Percentiles rank a stretch among this genome's conserved stretches.
phyloP scores from a whole-genome alignment of 352 stramenopile genomes.

The Globisporangium okanoganense region DNA sequence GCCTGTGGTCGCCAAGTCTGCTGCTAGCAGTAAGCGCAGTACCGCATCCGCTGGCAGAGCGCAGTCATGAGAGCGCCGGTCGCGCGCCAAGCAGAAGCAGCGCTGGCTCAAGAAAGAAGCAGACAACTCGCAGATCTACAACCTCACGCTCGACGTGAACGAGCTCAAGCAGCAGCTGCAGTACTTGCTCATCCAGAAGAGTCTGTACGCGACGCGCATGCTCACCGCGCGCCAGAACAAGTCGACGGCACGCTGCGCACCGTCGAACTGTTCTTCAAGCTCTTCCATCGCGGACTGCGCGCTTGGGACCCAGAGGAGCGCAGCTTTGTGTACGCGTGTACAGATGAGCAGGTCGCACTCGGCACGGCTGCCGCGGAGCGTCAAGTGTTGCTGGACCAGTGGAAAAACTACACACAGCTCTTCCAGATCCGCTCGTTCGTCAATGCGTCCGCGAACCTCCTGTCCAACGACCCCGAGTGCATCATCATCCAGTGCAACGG shows the following conservation, averaged over 20 bases:
- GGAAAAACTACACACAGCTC: constrained; percentile 15
- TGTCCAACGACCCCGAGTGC: background rate
- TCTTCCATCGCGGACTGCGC: constrained; percentile 14
- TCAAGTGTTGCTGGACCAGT: constrained; percentile 18
- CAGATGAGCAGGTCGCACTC: constrained; percentile 2
- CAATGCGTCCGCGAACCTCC: background rate
- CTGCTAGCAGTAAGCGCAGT: background rate
- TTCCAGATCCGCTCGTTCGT: constrained; percentile 12
- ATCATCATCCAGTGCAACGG: constrained; percentile 2
- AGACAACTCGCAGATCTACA: constrained; percentile 14
- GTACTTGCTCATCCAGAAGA: constrained; percentile 1
- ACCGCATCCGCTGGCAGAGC: background rate
- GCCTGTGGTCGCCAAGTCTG: background rate
- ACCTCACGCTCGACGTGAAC: constrained; percentile 34
- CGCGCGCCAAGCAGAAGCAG: constrained; percentile 5
- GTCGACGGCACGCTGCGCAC: constrained; percentile 12
- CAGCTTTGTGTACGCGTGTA: constrained; percentile 5
- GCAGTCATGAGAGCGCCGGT: background rate
- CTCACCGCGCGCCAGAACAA: constrained; percentile 11
- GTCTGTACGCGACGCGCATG: constrained; percentile 10
- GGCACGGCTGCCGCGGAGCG: background rate
- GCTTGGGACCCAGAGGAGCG: background rate
- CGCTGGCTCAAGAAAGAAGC: constrained; percentile 5
- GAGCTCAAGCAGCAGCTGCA: constrained; percentile 32
- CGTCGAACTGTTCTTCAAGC: constrained; percentile 10